Evolutionary conservation across 495 filamentous ascomycete species (phyloP), one percentile per base, ranked within the genome.

Genomic region (Podospora comata): DNA sequence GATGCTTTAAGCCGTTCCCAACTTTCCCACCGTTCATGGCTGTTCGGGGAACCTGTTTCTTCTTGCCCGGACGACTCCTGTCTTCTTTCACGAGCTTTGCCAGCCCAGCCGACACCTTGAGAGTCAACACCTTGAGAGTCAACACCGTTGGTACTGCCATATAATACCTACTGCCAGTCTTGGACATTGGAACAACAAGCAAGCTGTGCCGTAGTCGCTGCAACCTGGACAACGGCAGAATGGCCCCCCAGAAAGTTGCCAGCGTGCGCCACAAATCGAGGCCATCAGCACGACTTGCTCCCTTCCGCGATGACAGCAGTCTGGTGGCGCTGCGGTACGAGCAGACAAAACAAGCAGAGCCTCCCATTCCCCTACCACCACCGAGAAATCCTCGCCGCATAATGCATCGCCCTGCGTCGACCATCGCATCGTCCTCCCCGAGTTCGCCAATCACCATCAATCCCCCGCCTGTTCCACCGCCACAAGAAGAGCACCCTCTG

Each of bases 301-400:
- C 82, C 32, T 82, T 83, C 70, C 77, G 80, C 60, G 80, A 81
- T 67, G 82, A 85, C 73, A 76, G 79, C 30, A 79, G 78, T 71
- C 73, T 86, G 68, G 79, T 84, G 60, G 84, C 77, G 44, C 70
- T 88, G 60, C 81, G 84, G 19, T 88, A 89, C 75, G 84, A 87
- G 69, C 78, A 86, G 69, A 86, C 85, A 16, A 73, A 79, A 34
- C 79, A 83, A 68, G 84, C 82, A 18, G 80, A 87, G 71, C 83
- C 85, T 32, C 86, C 87, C 6, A 85, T 85, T 62, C 85, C 84
- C 1, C 75, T 86, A 26, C 81, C 82, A 66, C 79, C 80, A 30
- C 78, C 80, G n/a, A 74, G 77, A 32, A 75, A 74, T 56, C 73
- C 75, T 11, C 70, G 68, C 27, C 79, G 79, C 65, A 30, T 72